phyloP scores from a whole-genome alignment of 2,329 filamentous ascomycete species.

The Dactylellina sp. region DNA sequence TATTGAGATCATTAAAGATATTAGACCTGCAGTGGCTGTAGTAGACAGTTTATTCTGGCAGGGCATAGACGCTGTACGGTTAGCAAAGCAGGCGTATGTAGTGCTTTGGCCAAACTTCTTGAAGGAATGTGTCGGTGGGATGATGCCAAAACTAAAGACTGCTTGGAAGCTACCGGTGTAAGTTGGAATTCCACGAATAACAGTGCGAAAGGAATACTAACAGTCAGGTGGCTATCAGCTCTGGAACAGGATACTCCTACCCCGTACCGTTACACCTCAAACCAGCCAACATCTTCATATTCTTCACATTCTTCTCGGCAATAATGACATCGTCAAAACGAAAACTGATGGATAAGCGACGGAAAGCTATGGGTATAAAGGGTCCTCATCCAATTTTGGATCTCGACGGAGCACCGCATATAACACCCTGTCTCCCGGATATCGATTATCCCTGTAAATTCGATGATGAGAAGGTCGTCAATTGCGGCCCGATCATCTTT shows the following conservation, averaged over 20 bases:
- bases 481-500: constrained; percentile 57
- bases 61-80: constrained; percentile 41
- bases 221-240: constrained; percentile 8
- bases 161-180: constrained; percentile 52
- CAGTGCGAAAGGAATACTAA: no score
- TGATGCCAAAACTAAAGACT: constrained; percentile 39
- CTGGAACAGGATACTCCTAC: constrained; percentile 54
- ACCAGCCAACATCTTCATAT: constrained; percentile 46
- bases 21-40: constrained; percentile 42
- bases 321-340: constrained; percentile 38
- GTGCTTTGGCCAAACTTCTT: constrained; percentile 54
- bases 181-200: constrained; percentile 9
- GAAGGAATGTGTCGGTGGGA: constrained; percentile 53
- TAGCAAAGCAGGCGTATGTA: constrained; percentile 49
- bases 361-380: constrained; percentile 48
- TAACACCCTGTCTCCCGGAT: constrained; percentile 54
- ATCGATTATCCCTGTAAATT: constrained; percentile 56
- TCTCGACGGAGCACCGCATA: constrained; percentile 42
- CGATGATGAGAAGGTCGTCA: constrained; percentile 39
- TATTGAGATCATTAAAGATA: constrained; percentile 53
- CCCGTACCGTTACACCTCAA: constrained; percentile 50
- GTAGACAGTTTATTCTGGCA: constrained; percentile 55
- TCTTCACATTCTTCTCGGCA: constrained; percentile 39
- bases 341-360: constrained; percentile 39
- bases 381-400: constrained; percentile 50